Evolutionary conservation across 169 alveolate genomes (phyloP).

Genomic region (Plasmodium chabaudi): DNA sequence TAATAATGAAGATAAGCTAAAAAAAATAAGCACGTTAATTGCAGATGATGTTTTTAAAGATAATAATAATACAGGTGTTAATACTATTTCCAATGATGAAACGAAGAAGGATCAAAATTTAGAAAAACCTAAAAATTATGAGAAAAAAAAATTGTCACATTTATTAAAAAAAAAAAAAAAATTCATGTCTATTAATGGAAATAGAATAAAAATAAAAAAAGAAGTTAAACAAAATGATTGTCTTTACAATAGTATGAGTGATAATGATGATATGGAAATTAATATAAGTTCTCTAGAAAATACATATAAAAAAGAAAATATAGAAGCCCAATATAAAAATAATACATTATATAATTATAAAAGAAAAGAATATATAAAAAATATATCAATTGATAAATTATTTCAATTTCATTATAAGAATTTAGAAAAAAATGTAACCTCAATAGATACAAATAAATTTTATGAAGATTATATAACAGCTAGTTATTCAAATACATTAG

Average conservation of each 20-base stretch:
- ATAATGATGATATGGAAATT: background rate
- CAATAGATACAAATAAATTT: constrained; percentile 69
- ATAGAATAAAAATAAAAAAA: constrained; percentile 34
- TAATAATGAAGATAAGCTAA: constrained; percentile 58
- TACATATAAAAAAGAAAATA: constrained; percentile 10
- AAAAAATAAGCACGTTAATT: constrained; percentile 55
- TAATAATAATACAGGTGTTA: background rate
- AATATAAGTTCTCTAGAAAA: background rate
- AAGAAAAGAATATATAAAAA: constrained; percentile 50
- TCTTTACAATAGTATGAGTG: constrained; percentile 2
- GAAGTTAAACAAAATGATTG: constrained; percentile 41
- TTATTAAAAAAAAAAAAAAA: constrained; percentile 49
- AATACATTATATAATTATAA: constrained; percentile 16
- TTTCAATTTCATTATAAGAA: constrained; percentile 69
- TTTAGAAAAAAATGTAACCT: constrained; percentile 66
- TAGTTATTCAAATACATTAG: constrained; percentile 69
- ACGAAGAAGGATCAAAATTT: constrained; percentile 23
- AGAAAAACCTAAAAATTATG: constrained; percentile 35
- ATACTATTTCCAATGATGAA: background rate
- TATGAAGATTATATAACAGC: constrained; percentile 72
- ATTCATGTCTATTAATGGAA: constrained; percentile 42
- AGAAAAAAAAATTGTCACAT: constrained; percentile 28
- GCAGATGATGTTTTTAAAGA: constrained; percentile 44
- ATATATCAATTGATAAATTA: constrained; percentile 53
- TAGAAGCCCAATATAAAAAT: background rate